Conservation (phyloP, 495 filamentous ascomycete species). For the Trichoderma erinaceum region DNA sequence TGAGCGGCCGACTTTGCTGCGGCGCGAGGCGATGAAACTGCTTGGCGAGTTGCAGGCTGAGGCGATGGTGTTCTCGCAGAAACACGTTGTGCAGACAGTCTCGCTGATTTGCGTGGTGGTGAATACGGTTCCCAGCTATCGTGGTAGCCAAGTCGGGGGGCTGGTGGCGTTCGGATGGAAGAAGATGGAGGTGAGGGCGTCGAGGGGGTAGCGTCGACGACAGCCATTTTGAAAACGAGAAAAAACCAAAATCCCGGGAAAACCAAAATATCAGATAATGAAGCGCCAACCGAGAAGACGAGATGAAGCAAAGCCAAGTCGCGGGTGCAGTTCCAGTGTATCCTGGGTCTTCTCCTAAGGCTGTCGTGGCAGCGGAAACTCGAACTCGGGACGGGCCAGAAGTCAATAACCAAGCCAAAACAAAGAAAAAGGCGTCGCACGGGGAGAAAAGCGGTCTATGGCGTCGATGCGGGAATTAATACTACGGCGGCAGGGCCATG, state of each 20-base stretch:
- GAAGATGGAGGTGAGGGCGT: slow-evolving; percentile 15
- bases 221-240: slow-evolving; percentile 11
- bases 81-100: slow-evolving; percentile 28
- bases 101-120: slow-evolving; percentile 47
- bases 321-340: background rate
- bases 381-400: background rate
- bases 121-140: slow-evolving; percentile 62
- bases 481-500: background rate
- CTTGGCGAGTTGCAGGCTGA: slow-evolving; percentile 27
- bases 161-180: slow-evolving; percentile 53
- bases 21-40: slow-evolving; percentile 21
- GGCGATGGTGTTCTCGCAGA: slow-evolving; percentile 33
- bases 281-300: background rate
- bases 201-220: slow-evolving; percentile 13
- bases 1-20: slow-evolving; percentile 20
- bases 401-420: background rate
- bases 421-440: background rate
- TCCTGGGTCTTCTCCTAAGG: background rate
- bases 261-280: background rate
- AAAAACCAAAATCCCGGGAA: background rate
- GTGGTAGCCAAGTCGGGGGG: slow-evolving; percentile 61
- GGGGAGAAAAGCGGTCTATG: background rate
- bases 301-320: background rate
- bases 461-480: slow-evolving; percentile 6
- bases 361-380: slow-evolving; percentile 9